Base-by-base conservation (phyloP, 306 rosid genomes). In the Trifolium pratense region DNA sequence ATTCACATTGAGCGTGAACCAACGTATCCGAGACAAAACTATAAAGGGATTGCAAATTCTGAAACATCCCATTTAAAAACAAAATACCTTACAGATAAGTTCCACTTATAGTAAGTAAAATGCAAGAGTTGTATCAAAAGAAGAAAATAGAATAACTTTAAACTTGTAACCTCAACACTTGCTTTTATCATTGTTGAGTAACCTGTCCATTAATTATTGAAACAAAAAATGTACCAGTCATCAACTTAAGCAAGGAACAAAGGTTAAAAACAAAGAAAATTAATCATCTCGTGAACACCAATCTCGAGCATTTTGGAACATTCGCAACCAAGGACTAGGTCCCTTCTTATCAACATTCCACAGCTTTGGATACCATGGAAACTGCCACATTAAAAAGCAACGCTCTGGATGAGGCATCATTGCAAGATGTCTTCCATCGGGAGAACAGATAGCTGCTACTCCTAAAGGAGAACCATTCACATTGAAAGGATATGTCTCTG, bases 351-450 rank as follows among this genome's bases (percentile, higher is more conserved):
- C 90, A 67, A 86, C 92, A 74, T 85, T 65, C 97, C 97, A 92
- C 61, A 81, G 83, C 84, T 90, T 90, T 6, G 98, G 98, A 80
- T 85, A 90, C 96, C 94, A 92, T 5, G 98, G 98, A 65, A 79
- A 90, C 78, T 92, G 96, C 96, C 98, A 92, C 98, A 92, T 92
- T 63, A 92, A 72, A 82, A 92, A 92, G 88, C 98, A 90, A 40
- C 97, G 94, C 75, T 92, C 97, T 1, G 96, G 97, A 79, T 92
- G 97, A 85, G 97, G 97, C 97, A 92, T 92, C 92, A 92, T 88
- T 43, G 96, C 97, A 52, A 92, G 92, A 84, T 92, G 97, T 79
- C 98, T 79, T 43, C 98, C 98, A 69, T 93, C 88, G 11, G 96
- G 96, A 16, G 98, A 93, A 81, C 98, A 93, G 79, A 93, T 87